phyloP scores from a whole-genome alignment of 805 yeast genomes.

The Ogataea kodamae region DNA sequence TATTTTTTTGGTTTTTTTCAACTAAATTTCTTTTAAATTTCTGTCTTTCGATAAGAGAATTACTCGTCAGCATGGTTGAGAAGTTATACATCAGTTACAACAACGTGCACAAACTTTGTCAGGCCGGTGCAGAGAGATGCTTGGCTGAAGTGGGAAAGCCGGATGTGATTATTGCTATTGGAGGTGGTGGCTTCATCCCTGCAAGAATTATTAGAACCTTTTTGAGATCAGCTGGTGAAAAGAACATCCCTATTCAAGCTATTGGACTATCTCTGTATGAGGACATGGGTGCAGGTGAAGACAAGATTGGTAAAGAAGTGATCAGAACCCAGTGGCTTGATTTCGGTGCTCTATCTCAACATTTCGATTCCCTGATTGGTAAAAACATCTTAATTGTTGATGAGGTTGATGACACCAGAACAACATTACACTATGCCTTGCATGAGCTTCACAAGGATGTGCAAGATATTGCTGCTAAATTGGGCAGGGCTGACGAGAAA shows the following conservation, averaged over 20 bases:
- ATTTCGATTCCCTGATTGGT: constrained; percentile 74
- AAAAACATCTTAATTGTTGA: constrained; percentile 80
- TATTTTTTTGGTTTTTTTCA: constrained; percentile 5
- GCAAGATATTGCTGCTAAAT: constrained; percentile 51
- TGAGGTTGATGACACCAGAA: constrained; percentile 90
- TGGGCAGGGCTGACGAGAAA: constrained; percentile 54
- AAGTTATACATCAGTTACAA: constrained; percentile 71
- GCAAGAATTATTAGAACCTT: constrained; percentile 66
- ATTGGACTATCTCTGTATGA: constrained; percentile 65
- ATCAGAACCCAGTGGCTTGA: constrained; percentile 89
- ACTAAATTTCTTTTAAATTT: constrained; percentile 1
- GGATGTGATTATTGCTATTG: constrained; percentile 63
- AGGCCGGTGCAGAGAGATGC: constrained; percentile 38
- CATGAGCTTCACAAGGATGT: constrained; percentile 70
- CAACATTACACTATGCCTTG: constrained; percentile 81
- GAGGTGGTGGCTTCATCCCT: constrained; percentile 74
- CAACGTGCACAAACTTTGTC: constrained; percentile 79
- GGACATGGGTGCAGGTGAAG: constrained; percentile 46
- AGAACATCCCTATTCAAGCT: constrained; percentile 68
- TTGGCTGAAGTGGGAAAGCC: constrained; percentile 32
- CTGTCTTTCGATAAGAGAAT: constrained; percentile 3
- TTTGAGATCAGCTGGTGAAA: constrained; percentile 53
- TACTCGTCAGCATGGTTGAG: constrained; percentile 36
- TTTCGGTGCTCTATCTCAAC: constrained; percentile 65
- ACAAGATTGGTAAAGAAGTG: constrained; percentile 72